Evolutionary conservation across 2,329 filamentous ascomycete genomes (phyloP).

Genomic region (Beauveria scarabaeidicola): DNA sequence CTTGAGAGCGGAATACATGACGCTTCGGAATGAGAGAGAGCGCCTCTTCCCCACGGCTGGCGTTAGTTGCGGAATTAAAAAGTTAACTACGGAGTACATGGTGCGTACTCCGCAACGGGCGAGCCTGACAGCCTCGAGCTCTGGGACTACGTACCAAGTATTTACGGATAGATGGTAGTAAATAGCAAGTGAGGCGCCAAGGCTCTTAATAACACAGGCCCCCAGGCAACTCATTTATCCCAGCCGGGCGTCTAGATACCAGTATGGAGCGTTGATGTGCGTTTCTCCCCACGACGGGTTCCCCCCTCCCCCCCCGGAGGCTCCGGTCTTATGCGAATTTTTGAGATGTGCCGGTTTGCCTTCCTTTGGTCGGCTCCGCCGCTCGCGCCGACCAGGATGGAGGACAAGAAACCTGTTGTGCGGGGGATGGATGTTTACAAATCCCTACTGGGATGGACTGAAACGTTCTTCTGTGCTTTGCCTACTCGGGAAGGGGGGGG

Average conservation of each 20-base stretch:
- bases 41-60: background rate
- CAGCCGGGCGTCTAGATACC: background rate
- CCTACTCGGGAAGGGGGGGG: background rate
- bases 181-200: too few relatives aligned
- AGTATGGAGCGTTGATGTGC: background rate
- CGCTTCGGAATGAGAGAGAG: background rate
- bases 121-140: background rate
- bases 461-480: background rate
- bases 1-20: background rate
- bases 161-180: too few relatives aligned
- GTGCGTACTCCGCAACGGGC: background rate
- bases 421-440: background rate
- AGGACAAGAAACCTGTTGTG: background rate
- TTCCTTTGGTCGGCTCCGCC: background rate
- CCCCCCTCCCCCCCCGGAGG: too few relatives aligned
- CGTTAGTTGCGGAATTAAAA: background rate
- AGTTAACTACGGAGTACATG: too few relatives aligned
- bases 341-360: background rate
- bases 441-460: background rate
- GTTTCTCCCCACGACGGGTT: background rate
- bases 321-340: too few relatives aligned
- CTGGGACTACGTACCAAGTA: too few relatives aligned
- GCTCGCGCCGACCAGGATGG: conserved; percentile 4
- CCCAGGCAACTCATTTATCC: background rate
- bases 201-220: background rate